Evolutionary conservation across 257 asterid genomes (phyloP).

Genomic region (Haberlea rhodopensis): DNA sequence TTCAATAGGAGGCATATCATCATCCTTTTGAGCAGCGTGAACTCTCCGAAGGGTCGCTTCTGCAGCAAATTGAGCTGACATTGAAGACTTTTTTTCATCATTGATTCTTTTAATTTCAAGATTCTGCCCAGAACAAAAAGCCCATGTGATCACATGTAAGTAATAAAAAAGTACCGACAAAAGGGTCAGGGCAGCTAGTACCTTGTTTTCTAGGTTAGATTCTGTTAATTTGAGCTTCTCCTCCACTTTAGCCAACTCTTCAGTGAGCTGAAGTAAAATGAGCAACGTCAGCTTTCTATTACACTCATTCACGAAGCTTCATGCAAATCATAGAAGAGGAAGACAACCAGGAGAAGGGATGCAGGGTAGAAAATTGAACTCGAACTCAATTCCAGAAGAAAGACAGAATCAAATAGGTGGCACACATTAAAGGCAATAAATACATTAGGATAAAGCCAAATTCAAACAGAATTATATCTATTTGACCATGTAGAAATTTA

Average conservation of each 20-base stretch:
- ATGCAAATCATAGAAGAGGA: background rate
- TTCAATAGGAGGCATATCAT: conserved; percentile 99
- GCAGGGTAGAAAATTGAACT: conserved; percentile 8
- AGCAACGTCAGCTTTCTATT: conserved; percentile 27
- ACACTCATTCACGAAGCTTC: conserved; percentile 17
- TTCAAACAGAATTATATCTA: no score
- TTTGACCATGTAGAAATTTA: no score
- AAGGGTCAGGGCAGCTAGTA: conserved; percentile 28
- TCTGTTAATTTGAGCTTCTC: conserved; percentile 89
- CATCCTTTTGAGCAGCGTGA: conserved; percentile 96
- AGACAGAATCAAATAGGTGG: conserved; percentile 5
- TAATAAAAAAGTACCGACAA: conserved; percentile 11
- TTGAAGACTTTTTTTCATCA: conserved; percentile 94
- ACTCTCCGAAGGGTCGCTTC: conserved; percentile 98
- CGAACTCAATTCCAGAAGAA: background rate
- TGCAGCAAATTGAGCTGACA: conserved; percentile 99
- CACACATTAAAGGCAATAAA: conserved; percentile 6
- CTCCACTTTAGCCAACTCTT: conserved; percentile 76
- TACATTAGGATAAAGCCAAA: background rate
- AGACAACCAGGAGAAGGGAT: conserved; percentile 11
- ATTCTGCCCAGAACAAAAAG: conserved; percentile 51
- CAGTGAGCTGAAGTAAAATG: conserved; percentile 59
- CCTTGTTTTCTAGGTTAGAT: conserved; percentile 89
- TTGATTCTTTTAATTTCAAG: conserved; percentile 93
- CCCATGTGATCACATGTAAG: background rate